Conservation (phyloP, 2,329 filamentous ascomycete genomes). For the Ceratocystis eucalypticola region DNA sequence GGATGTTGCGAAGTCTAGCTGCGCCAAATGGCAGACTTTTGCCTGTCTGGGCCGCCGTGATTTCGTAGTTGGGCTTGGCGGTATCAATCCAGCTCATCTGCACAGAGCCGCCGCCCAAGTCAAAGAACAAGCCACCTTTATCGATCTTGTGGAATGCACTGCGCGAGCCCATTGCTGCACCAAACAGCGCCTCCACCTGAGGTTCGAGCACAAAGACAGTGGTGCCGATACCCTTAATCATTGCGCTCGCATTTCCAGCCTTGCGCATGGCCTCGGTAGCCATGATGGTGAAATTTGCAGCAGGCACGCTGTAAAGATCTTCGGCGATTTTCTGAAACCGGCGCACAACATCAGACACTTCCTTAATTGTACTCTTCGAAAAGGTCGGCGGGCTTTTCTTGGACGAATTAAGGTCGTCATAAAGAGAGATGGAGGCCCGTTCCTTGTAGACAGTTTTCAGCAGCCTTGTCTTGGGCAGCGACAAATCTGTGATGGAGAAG, state of each 20-base stretch:
- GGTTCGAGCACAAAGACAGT: slow-evolving; percentile 61
- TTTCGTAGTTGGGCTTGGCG: slow-evolving; percentile 33
- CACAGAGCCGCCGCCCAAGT: slow-evolving; percentile 62
- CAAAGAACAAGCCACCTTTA: slow-evolving; percentile 58
- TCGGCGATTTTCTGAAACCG: slow-evolving; percentile 60
- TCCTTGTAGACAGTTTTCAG: slow-evolving; percentile 66
- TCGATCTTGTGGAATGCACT: slow-evolving; percentile 52
- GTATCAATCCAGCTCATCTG: slow-evolving; percentile 53
- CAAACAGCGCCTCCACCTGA: slow-evolving; percentile 68
- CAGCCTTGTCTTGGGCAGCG: slow-evolving; percentile 54
- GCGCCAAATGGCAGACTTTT: slow-evolving; percentile 49
- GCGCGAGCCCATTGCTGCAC: slow-evolving; percentile 64
- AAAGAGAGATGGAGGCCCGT: slow-evolving; percentile 69
- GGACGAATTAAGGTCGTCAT: slow-evolving; percentile 57
- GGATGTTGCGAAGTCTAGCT: slow-evolving; percentile 40
- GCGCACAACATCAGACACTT: slow-evolving; percentile 52
- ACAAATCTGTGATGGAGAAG: slow-evolving; percentile 77
- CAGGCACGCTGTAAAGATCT: slow-evolving; percentile 50
- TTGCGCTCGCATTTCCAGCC: slow-evolving; percentile 57
- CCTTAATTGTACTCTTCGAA: slow-evolving; percentile 42
- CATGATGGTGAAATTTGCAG: slow-evolving; percentile 55
- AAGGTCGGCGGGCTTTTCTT: slow-evolving; percentile 30
- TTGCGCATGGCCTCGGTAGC: slow-evolving; percentile 83
- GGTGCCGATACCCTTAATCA: slow-evolving; percentile 58
- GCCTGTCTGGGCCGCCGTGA: slow-evolving; percentile 40